Evolutionary conservation across 495 filamentous ascomycete genomes (phyloP), one percentile per base, ranked within the genome.

Genomic region (Patellaria atrata): DNA sequence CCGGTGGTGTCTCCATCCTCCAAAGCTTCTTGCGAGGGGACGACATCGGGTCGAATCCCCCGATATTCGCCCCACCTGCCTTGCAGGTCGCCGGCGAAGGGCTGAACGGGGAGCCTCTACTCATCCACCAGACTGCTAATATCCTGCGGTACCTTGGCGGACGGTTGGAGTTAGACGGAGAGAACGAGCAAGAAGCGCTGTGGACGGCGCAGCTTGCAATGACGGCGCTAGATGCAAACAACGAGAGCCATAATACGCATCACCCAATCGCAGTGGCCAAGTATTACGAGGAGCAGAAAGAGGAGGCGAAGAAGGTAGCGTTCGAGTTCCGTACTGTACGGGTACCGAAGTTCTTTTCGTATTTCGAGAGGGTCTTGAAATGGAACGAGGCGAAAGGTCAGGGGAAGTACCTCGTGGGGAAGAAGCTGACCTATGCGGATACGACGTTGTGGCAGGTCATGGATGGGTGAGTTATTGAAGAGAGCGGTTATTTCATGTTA

Each of bases 271-370:
- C 67, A 0, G 40, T 49, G 0, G 43, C 44, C 3, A 43, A 64
- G 18, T 78, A 75, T 40, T 82, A 79, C 41, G 75, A 79, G 38
- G 71, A 79, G 19, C 75, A 82, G 55, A 77, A 73, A 45, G 56
- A 53, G 1, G 75, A 77, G 46, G 59, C 68, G 21, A 52, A 64
- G 44, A 52, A 58, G 21, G 63, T 55, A 41, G 51, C 63, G 4
- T 49, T 55, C 34, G 64, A 77, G 40, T 73, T 70, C 25, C 53
- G 70, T 4, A 51, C 62, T 32, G 63, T 49, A n/a, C 60, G 77
- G 3, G 44, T 80, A 5, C 75, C 77, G 6, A 80, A 79, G 51
- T 79, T 71, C 44, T 46, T 79, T 27, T 59, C 54, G 3, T 79
- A 74, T 46, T 79, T 79, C 38, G 63, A 79, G 54, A 51, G 71